Percentiles rank a stretch among this genome's conserved stretches.
Evolutionary conservation across 2,329 filamentous ascomycete genomes (phyloP).

Genomic region (Leptographium procerum): DNA sequence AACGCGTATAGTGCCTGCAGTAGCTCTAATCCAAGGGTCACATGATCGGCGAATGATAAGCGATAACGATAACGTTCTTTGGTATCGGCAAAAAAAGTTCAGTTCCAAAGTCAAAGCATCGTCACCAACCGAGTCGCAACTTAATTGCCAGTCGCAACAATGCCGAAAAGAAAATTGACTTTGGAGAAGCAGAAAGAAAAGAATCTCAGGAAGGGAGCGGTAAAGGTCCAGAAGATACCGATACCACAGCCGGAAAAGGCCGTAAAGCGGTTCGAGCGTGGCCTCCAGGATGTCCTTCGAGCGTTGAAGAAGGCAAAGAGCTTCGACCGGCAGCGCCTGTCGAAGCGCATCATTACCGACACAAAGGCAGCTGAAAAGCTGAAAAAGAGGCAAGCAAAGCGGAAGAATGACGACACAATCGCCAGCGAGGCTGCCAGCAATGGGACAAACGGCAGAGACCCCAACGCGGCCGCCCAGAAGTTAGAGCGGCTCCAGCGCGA

Average conservation of each 20-base stretch:
- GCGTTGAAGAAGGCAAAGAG: slow-evolving; percentile 63
- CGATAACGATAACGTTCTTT: not conserved
- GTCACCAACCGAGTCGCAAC: no score
- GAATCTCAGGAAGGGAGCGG: not conserved
- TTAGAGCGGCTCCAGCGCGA: slow-evolving; percentile 51
- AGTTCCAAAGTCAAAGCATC: no score
- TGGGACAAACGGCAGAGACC: not conserved
- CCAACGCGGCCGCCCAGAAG: slow-evolving; percentile 21
- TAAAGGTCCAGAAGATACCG: slow-evolving; percentile 1
- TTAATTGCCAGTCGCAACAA: not conserved
- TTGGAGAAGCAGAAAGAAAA: not conserved
- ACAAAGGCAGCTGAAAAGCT: slow-evolving; percentile 13
- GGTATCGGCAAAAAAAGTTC: not conserved
- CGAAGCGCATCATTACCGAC: slow-evolving; percentile 43
- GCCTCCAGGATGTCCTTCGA: slow-evolving; percentile 41
- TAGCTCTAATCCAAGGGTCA: not conserved
- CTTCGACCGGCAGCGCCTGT: slow-evolving; percentile 67
- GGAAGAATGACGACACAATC: not conserved
- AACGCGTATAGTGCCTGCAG: slow-evolving; percentile 14
- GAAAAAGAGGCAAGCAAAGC: not conserved
- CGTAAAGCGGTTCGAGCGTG: slow-evolving; percentile 8
- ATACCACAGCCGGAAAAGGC: slow-evolving; percentile 9
- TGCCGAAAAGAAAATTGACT: slow-evolving; percentile 2
- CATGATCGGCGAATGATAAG: not conserved
- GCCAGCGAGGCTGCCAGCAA: not conserved